Conservation (phyloP, 345 rosid species). For the Eucalyptus pauciflora region DNA sequence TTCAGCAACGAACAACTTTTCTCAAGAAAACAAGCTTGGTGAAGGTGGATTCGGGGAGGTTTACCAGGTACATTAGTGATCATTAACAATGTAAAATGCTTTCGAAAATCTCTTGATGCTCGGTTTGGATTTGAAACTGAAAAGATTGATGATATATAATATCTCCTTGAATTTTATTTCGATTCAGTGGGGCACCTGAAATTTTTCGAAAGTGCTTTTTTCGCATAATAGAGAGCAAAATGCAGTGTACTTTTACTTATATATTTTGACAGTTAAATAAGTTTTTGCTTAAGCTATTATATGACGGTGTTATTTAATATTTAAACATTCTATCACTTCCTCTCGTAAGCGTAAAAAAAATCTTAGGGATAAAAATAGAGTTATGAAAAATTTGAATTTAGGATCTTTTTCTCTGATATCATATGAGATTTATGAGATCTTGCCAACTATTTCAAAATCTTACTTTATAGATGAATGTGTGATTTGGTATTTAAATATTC, state of each 20-base stretch:
- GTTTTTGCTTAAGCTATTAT: background rate
- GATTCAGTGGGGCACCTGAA: background rate
- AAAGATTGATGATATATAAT: background rate
- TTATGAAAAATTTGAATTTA: background rate
- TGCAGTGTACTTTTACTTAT: background rate
- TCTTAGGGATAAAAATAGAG: background rate
- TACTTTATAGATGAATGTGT: accelerated
- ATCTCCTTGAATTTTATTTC: background rate
- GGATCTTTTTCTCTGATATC: accelerated
- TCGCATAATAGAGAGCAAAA: background rate
- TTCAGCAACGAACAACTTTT: background rate
- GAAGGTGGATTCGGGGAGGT: background rate
- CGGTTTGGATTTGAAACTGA: background rate
- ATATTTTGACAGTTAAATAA: background rate
- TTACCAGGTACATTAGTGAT: background rate
- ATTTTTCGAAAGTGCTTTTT: background rate
- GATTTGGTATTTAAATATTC: background rate
- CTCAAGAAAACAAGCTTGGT: background rate
- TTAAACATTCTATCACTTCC: background rate
- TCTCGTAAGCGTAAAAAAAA: background rate
- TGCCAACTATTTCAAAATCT: background rate
- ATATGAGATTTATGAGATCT: background rate
- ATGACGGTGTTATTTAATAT: background rate
- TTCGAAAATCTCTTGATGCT: background rate
- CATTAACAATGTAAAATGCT: background rate